phyloP scores from a whole-genome alignment of 2,329 filamentous ascomycete genomes.

The Fusarium abutilonis region DNA sequence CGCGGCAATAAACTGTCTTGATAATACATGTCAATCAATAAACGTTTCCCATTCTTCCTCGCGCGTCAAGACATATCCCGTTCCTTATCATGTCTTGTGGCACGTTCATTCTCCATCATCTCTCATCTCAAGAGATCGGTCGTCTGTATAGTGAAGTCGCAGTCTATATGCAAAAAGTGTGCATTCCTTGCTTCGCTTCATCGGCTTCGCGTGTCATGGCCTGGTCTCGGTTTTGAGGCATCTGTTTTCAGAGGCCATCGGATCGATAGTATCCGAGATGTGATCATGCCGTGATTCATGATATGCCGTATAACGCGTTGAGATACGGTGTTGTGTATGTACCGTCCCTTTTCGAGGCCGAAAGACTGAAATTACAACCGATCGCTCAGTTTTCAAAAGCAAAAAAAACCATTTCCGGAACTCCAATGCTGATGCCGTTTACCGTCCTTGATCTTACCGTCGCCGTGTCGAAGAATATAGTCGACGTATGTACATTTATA shows the following conservation, averaged over 20 bases:
- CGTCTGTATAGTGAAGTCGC: conserved; percentile 35
- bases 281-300: not conserved
- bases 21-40: conserved; percentile 42
- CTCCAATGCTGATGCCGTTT: conserved; percentile 51
- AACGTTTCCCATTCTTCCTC: conserved; percentile 34
- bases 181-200: conserved; percentile 32
- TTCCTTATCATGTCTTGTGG: conserved; percentile 35
- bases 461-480: conserved; percentile 21
- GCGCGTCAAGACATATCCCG: conserved; percentile 33
- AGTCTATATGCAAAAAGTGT: conserved; percentile 43
- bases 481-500: conserved; percentile 42
- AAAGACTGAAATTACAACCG: conserved; percentile 40
- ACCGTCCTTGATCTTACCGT: conserved; percentile 39
- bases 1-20: conserved; percentile 32
- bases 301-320: conserved; percentile 14
- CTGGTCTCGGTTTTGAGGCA: conserved; percentile 9
- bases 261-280: conserved; percentile 13
- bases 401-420: conserved; percentile 43
- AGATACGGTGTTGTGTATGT: conserved; percentile 23
- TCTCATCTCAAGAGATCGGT: conserved; percentile 32
- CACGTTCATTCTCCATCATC: conserved; percentile 27
- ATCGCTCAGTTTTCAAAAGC: conserved; percentile 38
- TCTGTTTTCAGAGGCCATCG: conserved; percentile 34
- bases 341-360: conserved; percentile 31
- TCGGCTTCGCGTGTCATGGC: not conserved